Evolutionary conservation across 164 flowering plant genomes (phyloP).

Genomic region (Magnolia sinica): DNA sequence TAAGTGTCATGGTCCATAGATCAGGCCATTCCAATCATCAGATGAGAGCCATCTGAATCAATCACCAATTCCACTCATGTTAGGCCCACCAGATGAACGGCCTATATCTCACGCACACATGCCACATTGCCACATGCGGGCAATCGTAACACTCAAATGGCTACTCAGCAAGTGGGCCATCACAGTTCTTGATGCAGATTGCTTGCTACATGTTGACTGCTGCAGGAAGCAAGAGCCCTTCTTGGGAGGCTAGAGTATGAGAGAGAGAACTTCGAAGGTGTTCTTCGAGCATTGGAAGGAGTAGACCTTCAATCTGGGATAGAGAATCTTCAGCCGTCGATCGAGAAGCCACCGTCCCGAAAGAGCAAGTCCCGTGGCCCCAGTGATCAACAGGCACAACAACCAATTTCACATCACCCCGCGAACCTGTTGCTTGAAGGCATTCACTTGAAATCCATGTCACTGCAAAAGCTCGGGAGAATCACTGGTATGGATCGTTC

Average conservation of each 20-base stretch:
- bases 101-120: not conserved
- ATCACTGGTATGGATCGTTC: conserved; percentile 40
- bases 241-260: conserved; percentile 94
- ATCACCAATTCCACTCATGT: not conserved
- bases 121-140: not conserved
- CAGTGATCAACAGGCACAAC: conserved; percentile 22
- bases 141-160: not conserved
- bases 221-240: conserved; percentile 96
- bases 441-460: conserved; percentile 80
- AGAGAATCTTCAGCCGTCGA: conserved; percentile 60
- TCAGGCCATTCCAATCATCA: too few relatives aligned
- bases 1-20: too few relatives aligned
- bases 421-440: conserved; percentile 87
- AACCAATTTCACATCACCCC: conserved; percentile 67
- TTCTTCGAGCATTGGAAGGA: conserved; percentile 81
- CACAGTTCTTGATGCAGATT: not conserved
- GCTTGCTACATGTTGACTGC: not conserved
- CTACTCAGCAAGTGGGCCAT: not conserved
- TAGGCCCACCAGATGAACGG: too few relatives aligned
- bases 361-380: conserved; percentile 48
- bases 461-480: conserved; percentile 87
- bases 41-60: not conserved
- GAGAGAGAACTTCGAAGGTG: conserved; percentile 88
- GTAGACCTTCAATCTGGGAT: conserved; percentile 89
- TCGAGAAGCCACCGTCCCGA: conserved; percentile 47